phyloP scores from a whole-genome alignment of 2,329 filamentous ascomycete genomes.

The Trichoderma atroviride region DNA sequence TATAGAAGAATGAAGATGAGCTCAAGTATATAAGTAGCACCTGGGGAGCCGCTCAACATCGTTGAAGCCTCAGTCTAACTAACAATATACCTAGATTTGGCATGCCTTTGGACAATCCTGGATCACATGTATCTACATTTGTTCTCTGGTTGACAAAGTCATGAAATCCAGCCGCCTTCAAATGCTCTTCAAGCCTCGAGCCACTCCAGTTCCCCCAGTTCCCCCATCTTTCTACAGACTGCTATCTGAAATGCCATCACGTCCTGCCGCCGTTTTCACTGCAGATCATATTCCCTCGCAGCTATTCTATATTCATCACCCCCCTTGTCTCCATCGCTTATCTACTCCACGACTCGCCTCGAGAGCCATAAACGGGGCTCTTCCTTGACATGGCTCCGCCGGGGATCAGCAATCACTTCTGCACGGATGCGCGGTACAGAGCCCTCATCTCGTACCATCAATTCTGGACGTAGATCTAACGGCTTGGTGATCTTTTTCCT shows the following conservation, averaged over 20 bases:
- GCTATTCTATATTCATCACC: neutral
- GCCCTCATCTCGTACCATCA: neutral
- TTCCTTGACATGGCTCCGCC: neutral
- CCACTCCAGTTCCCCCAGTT: neutral
- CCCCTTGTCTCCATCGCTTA: constrained; percentile 10
- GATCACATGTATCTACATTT: neutral
- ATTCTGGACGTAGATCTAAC: neutral
- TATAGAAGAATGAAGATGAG: neutral
- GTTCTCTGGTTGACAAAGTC: neutral
- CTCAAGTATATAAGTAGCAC: neutral
- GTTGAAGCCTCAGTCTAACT: neutral
- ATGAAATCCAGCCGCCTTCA: neutral
- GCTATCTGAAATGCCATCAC: neutral
- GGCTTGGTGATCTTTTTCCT: neutral
- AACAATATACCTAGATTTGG: neutral
- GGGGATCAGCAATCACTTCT: neutral
- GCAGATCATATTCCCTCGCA: neutral
- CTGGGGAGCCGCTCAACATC: neutral
- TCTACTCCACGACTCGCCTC: constrained; percentile 3
- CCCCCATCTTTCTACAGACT: neutral
- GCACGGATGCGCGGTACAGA: neutral
- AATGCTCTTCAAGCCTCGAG: neutral
- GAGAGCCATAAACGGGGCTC: neutral
- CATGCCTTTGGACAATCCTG: neutral
- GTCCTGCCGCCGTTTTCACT: neutral